Conservation (phyloP, 2,329 filamentous ascomycete genomes). For the Arthrobotrys iridis region DNA sequence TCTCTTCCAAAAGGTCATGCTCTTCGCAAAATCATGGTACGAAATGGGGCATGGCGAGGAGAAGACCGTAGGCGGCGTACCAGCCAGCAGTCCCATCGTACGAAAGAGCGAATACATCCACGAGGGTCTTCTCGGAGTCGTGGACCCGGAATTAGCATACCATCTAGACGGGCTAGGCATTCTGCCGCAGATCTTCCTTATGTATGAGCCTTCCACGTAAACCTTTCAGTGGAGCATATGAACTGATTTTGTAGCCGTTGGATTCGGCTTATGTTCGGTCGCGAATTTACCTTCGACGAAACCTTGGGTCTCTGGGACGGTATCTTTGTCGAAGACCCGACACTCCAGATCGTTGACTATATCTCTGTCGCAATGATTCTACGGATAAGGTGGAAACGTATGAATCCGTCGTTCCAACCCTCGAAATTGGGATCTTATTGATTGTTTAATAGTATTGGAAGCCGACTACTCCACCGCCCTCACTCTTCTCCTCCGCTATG, state of each 20-base stretch:
- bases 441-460: conserved; percentile 72
- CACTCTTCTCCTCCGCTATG: conserved; percentile 84
- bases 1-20: conserved; percentile 87
- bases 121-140: conserved; percentile 77
- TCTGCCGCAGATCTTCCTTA: conserved; percentile 94
- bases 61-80: conserved; percentile 62
- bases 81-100: conserved; percentile 76
- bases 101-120: conserved; percentile 87
- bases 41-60: conserved; percentile 70
- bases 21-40: conserved; percentile 85
- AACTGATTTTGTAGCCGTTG: conserved; percentile 72
- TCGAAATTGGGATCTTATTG: conserved; percentile 11
- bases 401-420: conserved; percentile 60
- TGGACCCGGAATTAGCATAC: conserved; percentile 82
- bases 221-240: not conserved
- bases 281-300: conserved; percentile 90
- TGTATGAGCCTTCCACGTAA: conserved; percentile 67
- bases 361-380: conserved; percentile 95
- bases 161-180: conserved; percentile 87
- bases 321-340: conserved; percentile 85
- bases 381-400: conserved; percentile 87
- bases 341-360: conserved; percentile 81
- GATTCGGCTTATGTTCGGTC: conserved; percentile 90
- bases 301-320: conserved; percentile 88
- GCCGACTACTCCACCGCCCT: conserved; percentile 88